Conservation (phyloP, 108 stramenopile genomes). For the Stephanodiscus triporus region DNA sequence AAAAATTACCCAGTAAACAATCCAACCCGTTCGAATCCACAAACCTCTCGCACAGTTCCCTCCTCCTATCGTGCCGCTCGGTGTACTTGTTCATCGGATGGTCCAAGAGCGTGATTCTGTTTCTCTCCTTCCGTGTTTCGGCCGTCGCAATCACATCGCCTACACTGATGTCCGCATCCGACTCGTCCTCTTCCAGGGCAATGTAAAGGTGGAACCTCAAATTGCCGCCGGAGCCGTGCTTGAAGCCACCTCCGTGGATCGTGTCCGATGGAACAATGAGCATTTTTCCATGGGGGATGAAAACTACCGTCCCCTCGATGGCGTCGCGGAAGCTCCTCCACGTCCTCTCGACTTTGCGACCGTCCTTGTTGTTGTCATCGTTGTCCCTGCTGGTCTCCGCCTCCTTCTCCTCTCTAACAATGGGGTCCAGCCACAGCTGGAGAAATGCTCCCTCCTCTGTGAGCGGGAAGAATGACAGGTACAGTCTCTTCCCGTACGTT, state of each 20-base stretch:
- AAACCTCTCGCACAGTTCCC: constrained; percentile 42
- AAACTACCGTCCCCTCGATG: constrained; percentile 52
- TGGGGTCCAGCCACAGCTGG: constrained; percentile 55
- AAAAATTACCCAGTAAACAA: constrained; percentile 24
- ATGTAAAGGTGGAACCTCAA: constrained; percentile 68
- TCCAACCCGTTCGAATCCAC: constrained; percentile 39
- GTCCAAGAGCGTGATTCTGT: constrained; percentile 16
- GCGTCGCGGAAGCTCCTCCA: background rate
- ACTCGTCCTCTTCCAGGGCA: constrained; percentile 18
- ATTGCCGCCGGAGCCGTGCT: constrained; percentile 53
- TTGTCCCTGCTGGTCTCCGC: background rate
- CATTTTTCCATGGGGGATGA: constrained; percentile 65
- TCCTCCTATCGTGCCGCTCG: constrained; percentile 31
- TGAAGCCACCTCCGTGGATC: constrained; percentile 76
- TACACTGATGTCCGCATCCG: background rate
- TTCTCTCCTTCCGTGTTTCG: background rate
- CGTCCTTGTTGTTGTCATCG: background rate
- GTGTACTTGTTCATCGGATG: constrained; percentile 51
- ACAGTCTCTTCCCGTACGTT: constrained; percentile 35
- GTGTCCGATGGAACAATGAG: constrained; percentile 60
- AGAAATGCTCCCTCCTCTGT: constrained; percentile 64
- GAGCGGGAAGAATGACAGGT: constrained; percentile 66
- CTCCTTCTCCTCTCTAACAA: background rate
- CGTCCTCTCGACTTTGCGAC: too few relatives aligned
- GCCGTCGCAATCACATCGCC: too few relatives aligned